These are phyloP conservation scores for Mimosa bimucronata DNA, from an alignment of 306 rosid genomes.

Conservation along the genomic window DNA sequence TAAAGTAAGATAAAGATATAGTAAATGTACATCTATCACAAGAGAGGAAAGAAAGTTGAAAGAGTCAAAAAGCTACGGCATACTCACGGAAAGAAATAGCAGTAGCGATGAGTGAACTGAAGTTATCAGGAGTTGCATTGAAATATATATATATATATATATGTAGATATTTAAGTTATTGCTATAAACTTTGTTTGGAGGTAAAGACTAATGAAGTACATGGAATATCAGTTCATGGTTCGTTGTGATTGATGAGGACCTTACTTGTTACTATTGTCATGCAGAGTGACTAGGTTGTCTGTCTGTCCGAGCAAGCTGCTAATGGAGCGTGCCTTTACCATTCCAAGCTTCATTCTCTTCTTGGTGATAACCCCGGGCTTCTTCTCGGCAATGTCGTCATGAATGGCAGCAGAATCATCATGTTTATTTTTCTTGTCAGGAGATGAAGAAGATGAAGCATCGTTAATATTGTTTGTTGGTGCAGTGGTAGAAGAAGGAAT, in stretches of 20 bases:
- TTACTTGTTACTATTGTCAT: slow-evolving; percentile 39
- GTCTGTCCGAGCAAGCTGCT: slow-evolving; percentile 85
- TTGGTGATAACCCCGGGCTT: slow-evolving; percentile 34
- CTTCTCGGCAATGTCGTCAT: slow-evolving; percentile 20
- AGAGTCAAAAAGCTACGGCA: slow-evolving; percentile 12
- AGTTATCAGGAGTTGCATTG: slow-evolving; percentile 39
- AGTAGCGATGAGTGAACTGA: slow-evolving; percentile 6
- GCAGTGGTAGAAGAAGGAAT: slow-evolving; percentile 8
- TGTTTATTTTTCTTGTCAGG: slow-evolving; percentile 25
- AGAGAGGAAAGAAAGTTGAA: neutral
- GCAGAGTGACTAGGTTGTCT: slow-evolving; percentile 10
- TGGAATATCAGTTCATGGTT: slow-evolving; percentile 22
- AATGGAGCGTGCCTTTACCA: slow-evolving; percentile 84
- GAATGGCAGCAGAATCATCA: neutral
- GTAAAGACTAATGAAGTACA: neutral
- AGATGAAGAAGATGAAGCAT: slow-evolving; percentile 10
- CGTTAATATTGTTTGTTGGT: slow-evolving; percentile 3
- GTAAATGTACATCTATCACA: neutral
- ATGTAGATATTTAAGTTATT: too few relatives aligned
- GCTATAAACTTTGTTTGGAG: neutral
- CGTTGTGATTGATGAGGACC: neutral
- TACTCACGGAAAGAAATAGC: slow-evolving; percentile 17
- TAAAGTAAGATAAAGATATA: neutral
- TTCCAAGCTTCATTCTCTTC: slow-evolving; percentile 67
- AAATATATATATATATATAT: slow-evolving; percentile 5